Evolutionary conservation across 1,139 yeast genomes (phyloP).

Genomic region (Nematodospora anomalae): DNA sequence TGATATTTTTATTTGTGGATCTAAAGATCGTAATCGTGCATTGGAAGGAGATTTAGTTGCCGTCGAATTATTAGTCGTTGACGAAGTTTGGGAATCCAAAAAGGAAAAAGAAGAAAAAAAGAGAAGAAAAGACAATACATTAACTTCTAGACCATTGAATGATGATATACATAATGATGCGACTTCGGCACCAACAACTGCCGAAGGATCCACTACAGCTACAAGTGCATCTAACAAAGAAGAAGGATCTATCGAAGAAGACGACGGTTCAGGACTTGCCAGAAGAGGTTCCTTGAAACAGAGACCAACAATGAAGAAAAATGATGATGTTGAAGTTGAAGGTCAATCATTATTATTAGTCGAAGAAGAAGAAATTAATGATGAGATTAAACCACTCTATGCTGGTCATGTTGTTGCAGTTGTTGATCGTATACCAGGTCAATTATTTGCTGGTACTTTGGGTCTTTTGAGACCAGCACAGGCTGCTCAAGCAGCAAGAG

Average conservation of each 20-base stretch:
- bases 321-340: constrained; percentile 97
- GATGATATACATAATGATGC: constrained; percentile 75
- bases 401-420: constrained; percentile 99
- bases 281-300: constrained; percentile 92
- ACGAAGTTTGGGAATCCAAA: constrained; percentile 96
- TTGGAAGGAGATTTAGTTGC: constrained; percentile 96
- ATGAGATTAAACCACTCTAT: constrained; percentile 87
- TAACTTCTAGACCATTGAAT: constrained; percentile 38
- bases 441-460: constrained; percentile 87
- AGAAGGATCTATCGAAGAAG: constrained; percentile 21
- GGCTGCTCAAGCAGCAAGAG: constrained; percentile 83
- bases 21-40: constrained; percentile 98
- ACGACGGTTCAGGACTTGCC: constrained; percentile 42
- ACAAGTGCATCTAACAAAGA: constrained; percentile 18
- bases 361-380: constrained; percentile 94
- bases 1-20: constrained; percentile 95
- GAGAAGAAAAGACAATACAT: constrained; percentile 74
- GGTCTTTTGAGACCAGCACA: constrained; percentile 95
- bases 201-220: constrained; percentile 20
- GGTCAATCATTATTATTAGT: constrained; percentile 89
- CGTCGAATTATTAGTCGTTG: constrained; percentile 87
- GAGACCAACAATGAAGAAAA: constrained; percentile 97
- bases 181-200: constrained; percentile 43
- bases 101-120: constrained; percentile 97
- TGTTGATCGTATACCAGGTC: constrained; percentile 96